Evolutionary conservation across 371 early-diverging fungal species (phyloP).

Genomic region (Funneliformis caledonium): DNA sequence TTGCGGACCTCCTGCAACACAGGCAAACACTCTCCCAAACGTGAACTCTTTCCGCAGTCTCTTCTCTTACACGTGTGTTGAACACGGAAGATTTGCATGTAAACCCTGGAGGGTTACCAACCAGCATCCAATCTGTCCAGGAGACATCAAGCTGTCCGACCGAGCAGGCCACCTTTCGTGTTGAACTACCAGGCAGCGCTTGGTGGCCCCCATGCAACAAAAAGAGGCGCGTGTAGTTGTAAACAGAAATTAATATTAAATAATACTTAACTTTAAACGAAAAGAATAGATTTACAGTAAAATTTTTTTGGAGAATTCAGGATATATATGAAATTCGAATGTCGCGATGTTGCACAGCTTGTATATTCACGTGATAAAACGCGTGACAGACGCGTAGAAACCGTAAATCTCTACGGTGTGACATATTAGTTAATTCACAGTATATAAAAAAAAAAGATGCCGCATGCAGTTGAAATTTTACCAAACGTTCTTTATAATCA

Average conservation of each 20-base stretch:
- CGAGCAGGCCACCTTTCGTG: slow-evolving; percentile 4
- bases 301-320: too few relatives aligned
- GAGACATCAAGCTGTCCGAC: slow-evolving; percentile 31
- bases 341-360: too few relatives aligned
- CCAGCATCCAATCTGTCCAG: slow-evolving; percentile 27
- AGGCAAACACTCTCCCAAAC: slow-evolving; percentile 9
- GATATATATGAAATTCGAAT: too few relatives aligned
- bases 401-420: too few relatives aligned
- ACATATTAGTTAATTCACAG: too few relatives aligned
- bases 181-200: slow-evolving; percentile 9
- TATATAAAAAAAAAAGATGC: too few relatives aligned
- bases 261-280: neutral
- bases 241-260: slow-evolving; percentile 18
- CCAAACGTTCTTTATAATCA: too few relatives aligned
- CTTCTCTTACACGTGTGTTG: slow-evolving; percentile 32
- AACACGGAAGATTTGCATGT: slow-evolving; percentile 24
- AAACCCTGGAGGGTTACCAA: slow-evolving; percentile 18
- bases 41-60: slow-evolving; percentile 19
- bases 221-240: slow-evolving; percentile 13
- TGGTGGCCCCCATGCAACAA: slow-evolving; percentile 36
- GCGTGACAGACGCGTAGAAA: too few relatives aligned
- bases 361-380: too few relatives aligned
- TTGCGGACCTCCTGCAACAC: slow-evolving; percentile 6
- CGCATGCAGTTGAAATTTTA: too few relatives aligned
- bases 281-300: too few relatives aligned